phyloP scores from a whole-genome alignment of 257 asterid genomes.

The Nicotiana benthamiana region DNA sequence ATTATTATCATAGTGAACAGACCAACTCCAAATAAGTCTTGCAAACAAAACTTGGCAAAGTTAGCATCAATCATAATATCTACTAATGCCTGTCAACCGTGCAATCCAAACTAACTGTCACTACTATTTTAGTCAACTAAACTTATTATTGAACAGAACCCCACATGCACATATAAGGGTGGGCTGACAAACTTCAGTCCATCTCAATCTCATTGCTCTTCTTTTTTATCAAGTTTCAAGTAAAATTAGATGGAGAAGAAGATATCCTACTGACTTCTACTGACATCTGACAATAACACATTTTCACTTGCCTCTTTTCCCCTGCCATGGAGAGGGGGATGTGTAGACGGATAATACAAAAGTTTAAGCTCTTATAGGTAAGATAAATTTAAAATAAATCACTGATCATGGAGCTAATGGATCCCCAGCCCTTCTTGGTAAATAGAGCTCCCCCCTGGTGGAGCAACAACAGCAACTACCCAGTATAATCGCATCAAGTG shows the following conservation, averaged over 20 bases:
- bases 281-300: not conserved
- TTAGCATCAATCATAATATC: not conserved
- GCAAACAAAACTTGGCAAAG: conserved; percentile 3
- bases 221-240: not conserved
- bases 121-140: not conserved
- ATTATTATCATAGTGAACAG: not conserved
- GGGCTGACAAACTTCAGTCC: not conserved
- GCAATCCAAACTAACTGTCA: not conserved
- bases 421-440: not conserved
- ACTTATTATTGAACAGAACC: not conserved
- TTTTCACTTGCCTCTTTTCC: not conserved
- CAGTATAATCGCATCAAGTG: too few relatives aligned
- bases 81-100: not conserved
- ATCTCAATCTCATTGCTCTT: not conserved
- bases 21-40: not conserved
- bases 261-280: not conserved
- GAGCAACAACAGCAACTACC: too few relatives aligned
- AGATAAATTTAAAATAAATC: not conserved
- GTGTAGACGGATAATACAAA: not conserved
- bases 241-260: not conserved
- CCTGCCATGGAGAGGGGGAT: not conserved
- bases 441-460: not conserved
- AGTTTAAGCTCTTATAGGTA: not conserved
- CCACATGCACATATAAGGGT: not conserved
- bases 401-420: not conserved